phyloP scores from a whole-genome alignment of 441 rosid genomes.

The Eruca vesicaria region DNA sequence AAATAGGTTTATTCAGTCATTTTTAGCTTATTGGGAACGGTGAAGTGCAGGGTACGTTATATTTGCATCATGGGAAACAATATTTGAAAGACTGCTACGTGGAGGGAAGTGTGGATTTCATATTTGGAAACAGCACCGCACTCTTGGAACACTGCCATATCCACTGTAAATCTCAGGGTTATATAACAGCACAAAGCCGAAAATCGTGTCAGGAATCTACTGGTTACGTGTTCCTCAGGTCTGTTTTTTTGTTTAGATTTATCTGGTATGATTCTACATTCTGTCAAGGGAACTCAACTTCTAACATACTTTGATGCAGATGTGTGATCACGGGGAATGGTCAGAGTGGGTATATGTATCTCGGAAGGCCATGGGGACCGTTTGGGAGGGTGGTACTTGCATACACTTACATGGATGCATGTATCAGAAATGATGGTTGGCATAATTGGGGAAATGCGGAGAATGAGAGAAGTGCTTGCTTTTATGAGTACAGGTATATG shows the following conservation, averaged over 20 bases:
- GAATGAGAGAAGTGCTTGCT: conserved; percentile 62
- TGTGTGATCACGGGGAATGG: conserved; percentile 97
- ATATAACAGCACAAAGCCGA: conserved; percentile 89
- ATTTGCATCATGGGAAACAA: conserved; percentile 89
- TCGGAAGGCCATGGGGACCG: conserved; percentile 99
- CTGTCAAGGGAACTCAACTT: background rate
- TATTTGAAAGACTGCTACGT: conserved; percentile 86
- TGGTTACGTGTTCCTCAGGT: conserved; percentile 95
- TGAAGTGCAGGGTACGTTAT: conserved; percentile 77
- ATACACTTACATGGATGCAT: conserved; percentile 77
- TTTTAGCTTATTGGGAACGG: background rate
- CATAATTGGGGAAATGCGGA: conserved; percentile 91
- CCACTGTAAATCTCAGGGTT: conserved; percentile 89
- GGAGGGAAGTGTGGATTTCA: conserved; percentile 78
- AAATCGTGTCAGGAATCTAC: conserved; percentile 92
- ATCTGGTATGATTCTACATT: background rate
- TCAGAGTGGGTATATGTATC: conserved; percentile 55
- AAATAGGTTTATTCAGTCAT: too few species aligned
- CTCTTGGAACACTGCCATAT: conserved; percentile 54
- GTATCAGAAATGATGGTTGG: conserved; percentile 78
- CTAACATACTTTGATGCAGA: conserved; percentile 39
- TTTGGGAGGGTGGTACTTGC: conserved; percentile 93
- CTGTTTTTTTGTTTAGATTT: background rate
- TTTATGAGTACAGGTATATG: conserved; percentile 59
- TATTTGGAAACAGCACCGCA: too few species aligned